Percentiles rank a stretch among this genome's conserved stretches.
phyloP scores from a whole-genome alignment of 441 rosid species.

The Iberis amara region DNA sequence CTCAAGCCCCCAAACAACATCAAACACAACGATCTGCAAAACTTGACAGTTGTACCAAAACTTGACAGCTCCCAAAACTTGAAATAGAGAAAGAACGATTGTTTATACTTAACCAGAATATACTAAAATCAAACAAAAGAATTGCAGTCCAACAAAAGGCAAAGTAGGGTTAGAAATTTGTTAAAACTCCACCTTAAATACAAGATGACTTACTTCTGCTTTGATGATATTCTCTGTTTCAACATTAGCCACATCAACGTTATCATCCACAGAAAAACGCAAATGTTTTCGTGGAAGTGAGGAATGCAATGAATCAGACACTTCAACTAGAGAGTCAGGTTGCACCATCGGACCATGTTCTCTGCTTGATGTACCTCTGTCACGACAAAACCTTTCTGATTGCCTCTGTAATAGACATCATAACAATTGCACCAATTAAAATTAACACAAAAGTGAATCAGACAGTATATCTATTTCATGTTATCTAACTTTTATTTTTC shows the following conservation, averaged over 20 bases:
- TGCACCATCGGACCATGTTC: conserved; percentile 44
- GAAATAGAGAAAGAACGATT: neutral
- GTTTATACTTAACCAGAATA: conserved; percentile 10
- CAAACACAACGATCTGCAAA: conserved; percentile 16
- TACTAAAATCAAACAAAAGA: neutral
- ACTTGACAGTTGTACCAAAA: neutral
- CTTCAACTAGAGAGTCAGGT: conserved; percentile 59
- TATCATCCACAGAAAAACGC: conserved; percentile 50
- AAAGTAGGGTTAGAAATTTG: conserved; percentile 7
- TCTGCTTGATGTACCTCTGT: conserved; percentile 51
- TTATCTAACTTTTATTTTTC: conserved; percentile 14
- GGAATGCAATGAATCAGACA: conserved; percentile 43
- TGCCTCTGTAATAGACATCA: conserved; percentile 57
- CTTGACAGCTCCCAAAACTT: neutral
- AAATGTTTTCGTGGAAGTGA: conserved; percentile 38
- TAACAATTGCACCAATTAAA: conserved; percentile 14
- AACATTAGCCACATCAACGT: conserved; percentile 70
- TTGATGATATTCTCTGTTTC: conserved; percentile 70
- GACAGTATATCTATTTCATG: conserved; percentile 1
- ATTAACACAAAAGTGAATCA: conserved; percentile 17
- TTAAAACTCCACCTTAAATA: conserved; percentile 30
- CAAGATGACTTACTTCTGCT: conserved; percentile 72
- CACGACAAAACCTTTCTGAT: conserved; percentile 62
- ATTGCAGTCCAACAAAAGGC: conserved; percentile 9
- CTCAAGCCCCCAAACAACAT: conserved; percentile 7